Evolutionary conservation across 2,329 filamentous ascomycete genomes (phyloP).

Genomic region (Paraphaeosphaeria sporulosa): DNA sequence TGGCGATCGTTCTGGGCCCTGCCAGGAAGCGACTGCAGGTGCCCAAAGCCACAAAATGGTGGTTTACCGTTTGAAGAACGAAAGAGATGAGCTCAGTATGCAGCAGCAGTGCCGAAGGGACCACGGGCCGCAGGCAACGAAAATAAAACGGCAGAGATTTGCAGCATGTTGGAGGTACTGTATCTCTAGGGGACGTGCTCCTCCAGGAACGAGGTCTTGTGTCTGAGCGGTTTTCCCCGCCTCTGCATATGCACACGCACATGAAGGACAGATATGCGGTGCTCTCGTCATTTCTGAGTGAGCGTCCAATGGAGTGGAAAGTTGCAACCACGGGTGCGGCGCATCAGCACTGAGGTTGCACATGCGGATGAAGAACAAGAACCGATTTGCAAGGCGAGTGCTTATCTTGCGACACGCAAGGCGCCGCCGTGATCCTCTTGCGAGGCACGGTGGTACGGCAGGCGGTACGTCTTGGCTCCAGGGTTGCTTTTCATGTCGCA

Average conservation of each 20-base stretch:
- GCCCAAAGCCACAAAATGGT: too few relatives aligned
- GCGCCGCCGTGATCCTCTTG: too few relatives aligned
- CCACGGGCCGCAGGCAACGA: background rate
- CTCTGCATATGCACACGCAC: background rate
- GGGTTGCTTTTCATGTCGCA: background rate
- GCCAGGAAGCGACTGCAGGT: background rate
- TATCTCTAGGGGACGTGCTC: too few relatives aligned
- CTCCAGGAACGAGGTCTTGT: too few relatives aligned
- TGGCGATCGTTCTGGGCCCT: conserved; percentile 5
- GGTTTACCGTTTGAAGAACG: conserved; percentile 12
- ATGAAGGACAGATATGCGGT: background rate
- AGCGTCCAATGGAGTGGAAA: conserved; percentile 17
- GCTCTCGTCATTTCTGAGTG: background rate
- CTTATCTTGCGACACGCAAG: conserved; percentile 12
- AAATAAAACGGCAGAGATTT: conserved; percentile 1
- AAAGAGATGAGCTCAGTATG: conserved; percentile 1
- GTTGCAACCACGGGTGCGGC: conserved; percentile 13
- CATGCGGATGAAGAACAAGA: conserved; percentile 17
- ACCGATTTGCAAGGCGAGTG: too few relatives aligned
- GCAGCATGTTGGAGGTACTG: too few relatives aligned
- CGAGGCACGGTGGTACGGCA: background rate
- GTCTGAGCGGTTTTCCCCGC: conserved; percentile 1
- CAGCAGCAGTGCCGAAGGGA: conserved; percentile 3
- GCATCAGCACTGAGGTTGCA: conserved; percentile 19
- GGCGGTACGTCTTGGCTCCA: background rate